phyloP scores from a whole-genome alignment of 2,329 filamentous ascomycete species.

The Coniella lustricola region DNA sequence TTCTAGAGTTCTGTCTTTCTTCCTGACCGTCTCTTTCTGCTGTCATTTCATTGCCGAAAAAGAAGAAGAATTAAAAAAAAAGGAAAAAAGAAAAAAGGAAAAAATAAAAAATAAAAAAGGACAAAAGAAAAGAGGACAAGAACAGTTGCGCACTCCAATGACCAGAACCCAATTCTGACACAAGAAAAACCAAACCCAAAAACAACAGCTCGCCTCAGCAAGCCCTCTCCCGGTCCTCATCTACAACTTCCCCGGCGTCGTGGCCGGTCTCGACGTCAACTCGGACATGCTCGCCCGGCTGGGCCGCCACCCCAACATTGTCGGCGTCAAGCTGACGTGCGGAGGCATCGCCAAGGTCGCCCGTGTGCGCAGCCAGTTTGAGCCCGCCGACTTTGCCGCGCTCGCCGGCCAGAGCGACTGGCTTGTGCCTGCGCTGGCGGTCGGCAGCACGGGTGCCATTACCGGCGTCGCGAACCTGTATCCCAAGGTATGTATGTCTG shows the following conservation, averaged over 20 bases:
- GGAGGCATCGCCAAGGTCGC: conserved; percentile 64
- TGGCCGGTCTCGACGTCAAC: conserved; percentile 59
- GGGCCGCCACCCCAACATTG: conserved; percentile 55
- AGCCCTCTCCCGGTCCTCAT: conserved; percentile 59
- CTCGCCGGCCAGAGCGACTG: conserved; percentile 68
- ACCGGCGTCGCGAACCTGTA: conserved; percentile 55
- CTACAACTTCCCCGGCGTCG: conserved; percentile 67
- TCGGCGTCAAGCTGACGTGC: conserved; percentile 66
- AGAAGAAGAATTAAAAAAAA: too few species aligned
- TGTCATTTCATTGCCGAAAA: too few species aligned
- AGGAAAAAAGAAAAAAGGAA: too few species aligned
- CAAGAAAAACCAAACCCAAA: conserved; percentile 3
- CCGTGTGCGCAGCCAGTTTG: conserved; percentile 41
- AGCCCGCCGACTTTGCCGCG: conserved; percentile 51
- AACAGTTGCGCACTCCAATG: background rate
- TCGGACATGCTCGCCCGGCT: conserved; percentile 56
- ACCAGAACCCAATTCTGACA: background rate
- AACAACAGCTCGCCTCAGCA: conserved; percentile 42
- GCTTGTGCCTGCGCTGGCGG: conserved; percentile 50
- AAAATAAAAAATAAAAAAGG: too few species aligned
- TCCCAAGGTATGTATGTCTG: conserved; percentile 32
- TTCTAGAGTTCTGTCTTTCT: too few species aligned
- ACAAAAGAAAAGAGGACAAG: background rate
- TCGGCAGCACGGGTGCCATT: conserved; percentile 50
- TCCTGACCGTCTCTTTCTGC: too few species aligned